Conservation (phyloP, 345 rosid genomes). For the Gossypium stocksii region DNA sequence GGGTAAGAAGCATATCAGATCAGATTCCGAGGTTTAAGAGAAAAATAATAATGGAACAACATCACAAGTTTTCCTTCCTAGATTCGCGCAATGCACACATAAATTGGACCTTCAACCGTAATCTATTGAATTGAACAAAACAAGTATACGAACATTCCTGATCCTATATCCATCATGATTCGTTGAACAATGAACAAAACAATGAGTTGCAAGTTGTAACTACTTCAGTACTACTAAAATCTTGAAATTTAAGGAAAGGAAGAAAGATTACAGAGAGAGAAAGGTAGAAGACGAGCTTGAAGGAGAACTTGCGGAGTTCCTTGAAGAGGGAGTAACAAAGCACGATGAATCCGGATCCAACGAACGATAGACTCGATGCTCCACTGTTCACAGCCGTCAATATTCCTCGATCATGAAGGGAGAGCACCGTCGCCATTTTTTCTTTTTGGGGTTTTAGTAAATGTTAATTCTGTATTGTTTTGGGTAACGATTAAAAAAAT, state of each 20-base stretch:
- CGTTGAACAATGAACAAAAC: not conserved
- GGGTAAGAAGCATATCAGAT: not conserved
- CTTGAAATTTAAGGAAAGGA: not conserved
- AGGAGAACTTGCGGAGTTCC: slow-evolving; percentile 93
- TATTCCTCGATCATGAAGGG: slow-evolving; percentile 49
- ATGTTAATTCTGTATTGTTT: not conserved
- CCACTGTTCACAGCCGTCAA: slow-evolving; percentile 58
- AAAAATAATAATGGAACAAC: not conserved
- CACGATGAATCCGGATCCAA: slow-evolving; percentile 87
- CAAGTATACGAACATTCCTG: not conserved
- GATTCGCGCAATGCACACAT: not conserved
- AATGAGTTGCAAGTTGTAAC: not conserved
- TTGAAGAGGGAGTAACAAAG: slow-evolving; percentile 84
- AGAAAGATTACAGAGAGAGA: slow-evolving; percentile 61
- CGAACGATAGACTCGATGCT: slow-evolving; percentile 75
- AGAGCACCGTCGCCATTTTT: slow-evolving; percentile 33
- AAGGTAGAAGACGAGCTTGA: slow-evolving; percentile 96
- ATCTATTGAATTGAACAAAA: not conserved
- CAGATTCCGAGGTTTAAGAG: not conserved
- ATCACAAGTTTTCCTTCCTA: not conserved
- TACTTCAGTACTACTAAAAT: not conserved
- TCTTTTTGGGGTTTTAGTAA: not conserved
- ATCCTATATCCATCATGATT: not conserved
- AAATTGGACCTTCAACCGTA: slow-evolving; percentile 2
- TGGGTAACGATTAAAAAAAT: not conserved